Evolutionary conservation across 1,284 basidiomycete species (phyloP).

Genomic region (Ceratobasidium sp.): DNA sequence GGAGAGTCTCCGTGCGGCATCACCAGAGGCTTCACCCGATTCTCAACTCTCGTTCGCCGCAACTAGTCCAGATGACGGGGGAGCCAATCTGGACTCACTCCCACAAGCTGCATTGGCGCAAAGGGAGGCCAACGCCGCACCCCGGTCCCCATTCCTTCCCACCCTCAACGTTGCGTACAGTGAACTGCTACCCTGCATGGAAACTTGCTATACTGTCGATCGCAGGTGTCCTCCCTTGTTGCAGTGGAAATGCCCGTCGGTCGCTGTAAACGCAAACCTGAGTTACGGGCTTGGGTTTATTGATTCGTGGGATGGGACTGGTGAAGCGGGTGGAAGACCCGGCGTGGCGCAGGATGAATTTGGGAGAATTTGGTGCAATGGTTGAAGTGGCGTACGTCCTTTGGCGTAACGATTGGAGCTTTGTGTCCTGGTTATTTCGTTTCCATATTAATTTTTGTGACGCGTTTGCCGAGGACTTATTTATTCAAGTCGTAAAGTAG

Average conservation of each 20-base stretch:
- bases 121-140: slow-evolving; percentile 53
- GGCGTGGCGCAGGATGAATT: slow-evolving; percentile 48
- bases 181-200: slow-evolving; percentile 76
- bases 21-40: slow-evolving; percentile 47
- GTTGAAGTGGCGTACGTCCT: background rate
- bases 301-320: slow-evolving; percentile 60
- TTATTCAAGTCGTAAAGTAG: too few relatives aligned
- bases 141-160: slow-evolving; percentile 44
- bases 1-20: slow-evolving; percentile 45
- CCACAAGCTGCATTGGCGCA: slow-evolving; percentile 50
- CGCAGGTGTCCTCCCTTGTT: slow-evolving; percentile 77
- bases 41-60: slow-evolving; percentile 40
- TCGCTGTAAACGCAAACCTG: slow-evolving; percentile 64
- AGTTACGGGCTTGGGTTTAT: slow-evolving; percentile 81
- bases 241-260: slow-evolving; percentile 72
- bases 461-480: too few relatives aligned
- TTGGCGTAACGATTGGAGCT: too few relatives aligned
- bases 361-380: slow-evolving; percentile 53
- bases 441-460: too few relatives aligned
- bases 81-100: slow-evolving; percentile 55
- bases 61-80: slow-evolving; percentile 44
- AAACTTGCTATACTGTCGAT: slow-evolving; percentile 75
- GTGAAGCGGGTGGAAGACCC: slow-evolving; percentile 42
- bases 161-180: slow-evolving; percentile 53
- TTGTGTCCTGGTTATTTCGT: too few relatives aligned